Base-by-base conservation (phyloP, 2,329 filamentous ascomycete genomes). In the Meredithiella fracta region DNA sequence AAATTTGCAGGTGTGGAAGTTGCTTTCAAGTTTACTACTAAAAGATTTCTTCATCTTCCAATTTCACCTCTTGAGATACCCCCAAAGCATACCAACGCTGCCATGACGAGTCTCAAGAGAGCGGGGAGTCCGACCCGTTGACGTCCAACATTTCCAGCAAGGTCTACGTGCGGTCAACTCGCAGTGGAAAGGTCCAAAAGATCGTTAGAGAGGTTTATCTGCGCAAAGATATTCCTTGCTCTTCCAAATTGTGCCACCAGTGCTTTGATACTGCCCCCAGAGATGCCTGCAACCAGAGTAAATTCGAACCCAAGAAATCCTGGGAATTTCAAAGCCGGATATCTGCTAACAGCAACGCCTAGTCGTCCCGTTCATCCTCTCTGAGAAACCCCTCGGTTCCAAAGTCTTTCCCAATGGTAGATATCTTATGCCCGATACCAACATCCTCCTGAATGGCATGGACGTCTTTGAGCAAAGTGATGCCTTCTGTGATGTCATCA, bases 101-200 rank as follows among this genome's bases (percentile, higher is more conserved):
- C 62, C 4, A 84, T 85, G 81, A 78, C 80, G 58, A 83, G 79
- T 64, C 73, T 85, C 60, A 85, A 84, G 66, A 69, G 80, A 64
- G 72, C 73, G 7, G 66, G 73, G 73, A 72, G 25, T 67, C 70
- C 25, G 77, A 79, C 56, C 70, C 76, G 9, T 67, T 73, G 59
- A 76, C 82, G 29, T 74, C 83, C 50, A 94, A 85, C 65, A 84
- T 97, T 61, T 91, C 89, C 31, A 96, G 85, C 78, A 98, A 97
- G 72, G 82, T 94, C 64, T 98, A 94, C 66, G 86, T 98, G 61
- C 80, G 92, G 59, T 96, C 92, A 25, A 94, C 91, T 51, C 90
- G 87, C 70, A 92, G 82, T 69, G 92, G 92, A 69, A 96, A 96
- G 73, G 91, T 97, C 59, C 92, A 97, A 69, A 98, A 98, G 76